These are phyloP conservation scores for Sporothrix sp. DNA, from an alignment of 2,329 filamentous ascomycete genomes.

Conservation along the genomic window DNA sequence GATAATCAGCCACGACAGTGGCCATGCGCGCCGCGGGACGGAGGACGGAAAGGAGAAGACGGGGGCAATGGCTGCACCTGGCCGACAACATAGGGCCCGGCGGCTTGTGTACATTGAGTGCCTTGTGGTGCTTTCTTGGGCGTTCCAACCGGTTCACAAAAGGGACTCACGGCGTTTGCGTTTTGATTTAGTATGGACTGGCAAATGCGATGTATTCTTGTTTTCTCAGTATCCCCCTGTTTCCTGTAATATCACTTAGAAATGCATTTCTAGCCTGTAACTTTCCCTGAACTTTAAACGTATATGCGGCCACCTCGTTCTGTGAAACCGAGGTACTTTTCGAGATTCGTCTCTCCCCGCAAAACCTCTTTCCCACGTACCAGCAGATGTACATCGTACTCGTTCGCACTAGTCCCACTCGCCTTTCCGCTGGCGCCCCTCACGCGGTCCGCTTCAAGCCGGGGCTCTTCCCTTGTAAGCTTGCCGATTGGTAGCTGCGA, in stretches of 20 bases:
- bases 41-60: neutral
- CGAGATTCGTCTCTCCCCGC: too few relatives aligned
- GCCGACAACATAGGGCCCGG: neutral
- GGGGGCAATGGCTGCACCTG: neutral
- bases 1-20: neutral
- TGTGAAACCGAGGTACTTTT: too few relatives aligned
- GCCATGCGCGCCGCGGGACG: too few relatives aligned
- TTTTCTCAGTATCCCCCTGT: neutral
- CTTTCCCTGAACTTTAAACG: too few relatives aligned
- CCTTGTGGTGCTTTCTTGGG: constrained; percentile 8
- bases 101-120: constrained; percentile 5
- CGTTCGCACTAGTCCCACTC: neutral
- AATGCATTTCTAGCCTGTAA: too few relatives aligned
- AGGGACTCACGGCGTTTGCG: constrained; percentile 7
- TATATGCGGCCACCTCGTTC: too few relatives aligned
- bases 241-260: too few relatives aligned
- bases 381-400: too few relatives aligned
- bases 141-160: constrained; percentile 2
- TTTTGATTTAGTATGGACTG: neutral
- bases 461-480: neutral
- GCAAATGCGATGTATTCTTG: constrained; percentile 3
- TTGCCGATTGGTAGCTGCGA: constrained; percentile 4
- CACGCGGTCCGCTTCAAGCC: neutral
- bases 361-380: too few relatives aligned
- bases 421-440: neutral